Conservation (phyloP, 768 basidiomycete species). For the Grammothele lineata region DNA sequence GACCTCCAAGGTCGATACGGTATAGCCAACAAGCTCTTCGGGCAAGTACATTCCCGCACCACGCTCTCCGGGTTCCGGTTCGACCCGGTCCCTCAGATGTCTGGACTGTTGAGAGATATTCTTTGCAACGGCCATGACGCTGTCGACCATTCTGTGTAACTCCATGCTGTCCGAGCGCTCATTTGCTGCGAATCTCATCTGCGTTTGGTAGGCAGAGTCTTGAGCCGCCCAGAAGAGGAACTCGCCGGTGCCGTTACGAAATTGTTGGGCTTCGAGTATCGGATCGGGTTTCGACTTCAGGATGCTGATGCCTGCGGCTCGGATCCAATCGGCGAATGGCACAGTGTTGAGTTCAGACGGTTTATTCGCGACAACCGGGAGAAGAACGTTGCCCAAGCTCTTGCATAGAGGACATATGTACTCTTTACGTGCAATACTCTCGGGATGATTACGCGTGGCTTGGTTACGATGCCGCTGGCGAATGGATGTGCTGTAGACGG, state of each 20-base stretch:
- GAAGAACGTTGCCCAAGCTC: slow-evolving; percentile 88
- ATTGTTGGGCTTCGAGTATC: slow-evolving; percentile 66
- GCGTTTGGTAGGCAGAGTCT: slow-evolving; percentile 62
- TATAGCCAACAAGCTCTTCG: slow-evolving; percentile 88
- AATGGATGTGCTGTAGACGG: slow-evolving; percentile 82
- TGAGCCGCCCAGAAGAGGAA: slow-evolving; percentile 88
- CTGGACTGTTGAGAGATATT: slow-evolving; percentile 81
- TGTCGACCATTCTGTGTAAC: slow-evolving; percentile 80
- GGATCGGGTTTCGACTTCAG: slow-evolving; percentile 79
- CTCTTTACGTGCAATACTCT: slow-evolving; percentile 89
- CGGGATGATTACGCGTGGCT: slow-evolving; percentile 89
- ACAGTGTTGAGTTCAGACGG: slow-evolving; percentile 44
- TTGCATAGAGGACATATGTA: slow-evolving; percentile 98
- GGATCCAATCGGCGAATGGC: slow-evolving; percentile 86
- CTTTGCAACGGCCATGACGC: slow-evolving; percentile 73
- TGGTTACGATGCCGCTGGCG: slow-evolving; percentile 85
- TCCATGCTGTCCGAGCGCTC: slow-evolving; percentile 54
- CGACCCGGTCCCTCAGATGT: slow-evolving; percentile 73
- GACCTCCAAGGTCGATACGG: slow-evolving; percentile 77
- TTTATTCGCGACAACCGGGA: slow-evolving; percentile 66
- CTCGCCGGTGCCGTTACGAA: slow-evolving; percentile 78
- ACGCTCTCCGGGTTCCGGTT: slow-evolving; percentile 67
- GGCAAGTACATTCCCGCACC: slow-evolving; percentile 89
- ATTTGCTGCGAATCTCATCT: slow-evolving; percentile 41
- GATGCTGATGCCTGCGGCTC: slow-evolving; percentile 84